Conservation (phyloP, 2,329 filamentous ascomycete species). For the Botryosphaeria dothidea region DNA sequence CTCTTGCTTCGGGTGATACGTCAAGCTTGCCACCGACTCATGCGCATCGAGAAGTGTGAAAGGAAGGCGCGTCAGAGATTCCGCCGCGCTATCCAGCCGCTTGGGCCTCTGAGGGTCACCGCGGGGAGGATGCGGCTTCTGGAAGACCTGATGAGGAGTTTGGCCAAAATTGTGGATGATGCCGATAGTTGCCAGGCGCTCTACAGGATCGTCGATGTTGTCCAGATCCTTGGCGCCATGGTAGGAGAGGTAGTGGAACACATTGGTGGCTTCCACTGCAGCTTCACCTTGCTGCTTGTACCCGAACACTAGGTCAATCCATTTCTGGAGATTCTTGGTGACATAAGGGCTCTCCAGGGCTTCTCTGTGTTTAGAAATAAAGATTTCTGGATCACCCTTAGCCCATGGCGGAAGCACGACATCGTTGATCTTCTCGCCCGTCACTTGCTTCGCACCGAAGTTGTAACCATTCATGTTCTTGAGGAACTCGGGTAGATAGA, state of each 20-base stretch:
- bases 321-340: slow-evolving; percentile 83
- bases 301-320: slow-evolving; percentile 96
- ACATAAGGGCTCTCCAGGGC: slow-evolving; percentile 92
- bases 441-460: slow-evolving; percentile 84
- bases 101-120: slow-evolving; percentile 68
- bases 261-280: slow-evolving; percentile 86
- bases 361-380: slow-evolving; percentile 93
- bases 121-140: slow-evolving; percentile 73
- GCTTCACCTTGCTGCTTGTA: slow-evolving; percentile 92
- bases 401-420: slow-evolving; percentile 95
- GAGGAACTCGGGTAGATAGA: slow-evolving; percentile 92
- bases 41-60: slow-evolving; percentile 74
- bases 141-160: slow-evolving; percentile 93
- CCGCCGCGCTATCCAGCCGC: slow-evolving; percentile 75
- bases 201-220: slow-evolving; percentile 82
- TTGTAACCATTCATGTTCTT: slow-evolving; percentile 94
- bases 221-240: slow-evolving; percentile 92
- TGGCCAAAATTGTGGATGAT: slow-evolving; percentile 99
- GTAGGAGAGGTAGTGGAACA: slow-evolving; percentile 95
- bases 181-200: slow-evolving; percentile 84
- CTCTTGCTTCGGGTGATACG: slow-evolving; percentile 77
- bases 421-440: slow-evolving; percentile 75
- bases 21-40: slow-evolving; percentile 77
- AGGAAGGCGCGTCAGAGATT: slow-evolving; percentile 74
- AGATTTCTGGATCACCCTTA: slow-evolving; percentile 92